phyloP scores from a whole-genome alignment of 805 yeast genomes.

The Kodamaea jinghongensis region DNA sequence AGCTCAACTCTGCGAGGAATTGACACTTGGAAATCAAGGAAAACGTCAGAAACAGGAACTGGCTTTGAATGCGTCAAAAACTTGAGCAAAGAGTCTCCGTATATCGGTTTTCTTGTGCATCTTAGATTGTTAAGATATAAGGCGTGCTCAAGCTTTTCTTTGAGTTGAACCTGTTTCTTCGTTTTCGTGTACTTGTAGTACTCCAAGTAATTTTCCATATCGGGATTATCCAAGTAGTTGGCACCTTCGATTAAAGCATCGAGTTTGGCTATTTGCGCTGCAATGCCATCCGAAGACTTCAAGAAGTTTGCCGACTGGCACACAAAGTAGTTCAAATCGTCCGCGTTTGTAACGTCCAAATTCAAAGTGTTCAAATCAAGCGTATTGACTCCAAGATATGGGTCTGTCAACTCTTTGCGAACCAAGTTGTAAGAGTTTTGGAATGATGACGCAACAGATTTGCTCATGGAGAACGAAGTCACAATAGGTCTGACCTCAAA shows the following conservation, averaged over 20 bases:
- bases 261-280: slow-evolving; percentile 42
- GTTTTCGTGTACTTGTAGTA: slow-evolving; percentile 60
- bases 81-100: slow-evolving; percentile 57
- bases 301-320: slow-evolving; percentile 41
- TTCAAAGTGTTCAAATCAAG: slow-evolving; percentile 61
- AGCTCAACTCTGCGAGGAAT: slow-evolving; percentile 27
- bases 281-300: slow-evolving; percentile 48
- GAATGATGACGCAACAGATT: slow-evolving; percentile 55
- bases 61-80: slow-evolving; percentile 34
- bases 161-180: slow-evolving; percentile 48
- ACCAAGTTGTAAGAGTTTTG: slow-evolving; percentile 28
- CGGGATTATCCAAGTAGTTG: slow-evolving; percentile 21
- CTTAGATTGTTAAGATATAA: slow-evolving; percentile 64
- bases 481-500: slow-evolving; percentile 94
- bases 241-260: slow-evolving; percentile 31
- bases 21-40: slow-evolving; percentile 20
- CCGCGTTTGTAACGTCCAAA: slow-evolving; percentile 51
- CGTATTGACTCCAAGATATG: background rate
- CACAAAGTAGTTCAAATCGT: slow-evolving; percentile 44
- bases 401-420: slow-evolving; percentile 18
- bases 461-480: slow-evolving; percentile 79
- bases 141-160: slow-evolving; percentile 54
- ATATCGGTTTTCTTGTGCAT: slow-evolving; percentile 63
- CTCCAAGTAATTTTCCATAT: slow-evolving; percentile 41
- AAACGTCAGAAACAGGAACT: slow-evolving; percentile 10